Percentiles rank a stretch among this genome's conserved stretches.
Evolutionary conservation across 2,329 filamentous ascomycete genomes (phyloP).

Genomic region (Alternaria metachromatica): DNA sequence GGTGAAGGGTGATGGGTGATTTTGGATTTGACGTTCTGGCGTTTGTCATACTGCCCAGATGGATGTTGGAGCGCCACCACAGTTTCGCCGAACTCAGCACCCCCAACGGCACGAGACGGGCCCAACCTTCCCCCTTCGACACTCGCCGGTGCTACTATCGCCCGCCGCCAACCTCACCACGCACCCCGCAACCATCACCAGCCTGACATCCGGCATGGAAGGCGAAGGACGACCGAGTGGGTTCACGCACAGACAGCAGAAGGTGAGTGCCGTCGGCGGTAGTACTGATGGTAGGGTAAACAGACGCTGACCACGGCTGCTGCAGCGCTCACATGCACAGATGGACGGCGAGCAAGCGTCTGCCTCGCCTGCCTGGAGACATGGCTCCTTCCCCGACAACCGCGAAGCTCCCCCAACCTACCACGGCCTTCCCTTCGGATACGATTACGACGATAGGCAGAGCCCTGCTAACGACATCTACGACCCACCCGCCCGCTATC

Average conservation of each 20-base stretch:
- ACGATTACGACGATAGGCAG: neutral
- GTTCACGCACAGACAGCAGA: slow-evolving; percentile 43
- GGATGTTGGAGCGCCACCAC: slow-evolving; percentile 16
- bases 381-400: slow-evolving; percentile 3
- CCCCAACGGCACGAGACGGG: slow-evolving; percentile 9
- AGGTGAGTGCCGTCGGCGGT: slow-evolving; percentile 33
- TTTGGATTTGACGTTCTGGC: neutral
- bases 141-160: neutral
- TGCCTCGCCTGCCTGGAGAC: slow-evolving; percentile 35
- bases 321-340: slow-evolving; percentile 44
- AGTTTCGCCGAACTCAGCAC: slow-evolving; percentile 20
- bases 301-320: slow-evolving; percentile 16
- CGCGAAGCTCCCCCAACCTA: slow-evolving; percentile 2
- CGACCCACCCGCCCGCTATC: neutral
- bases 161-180: neutral
- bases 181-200: slow-evolving; percentile 1
- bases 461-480: neutral
- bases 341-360: slow-evolving; percentile 40
- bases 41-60: slow-evolving; percentile 4
- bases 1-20: neutral
- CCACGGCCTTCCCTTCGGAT: slow-evolving; percentile 1
- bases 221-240: slow-evolving; percentile 43
- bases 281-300: neutral
- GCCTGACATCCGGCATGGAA: slow-evolving; percentile 17
- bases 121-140: neutral